Percentiles rank a stretch among this genome's conserved stretches.
Conservation (phyloP, 129 eudicot species). For the Flaveria sonorensis region DNA sequence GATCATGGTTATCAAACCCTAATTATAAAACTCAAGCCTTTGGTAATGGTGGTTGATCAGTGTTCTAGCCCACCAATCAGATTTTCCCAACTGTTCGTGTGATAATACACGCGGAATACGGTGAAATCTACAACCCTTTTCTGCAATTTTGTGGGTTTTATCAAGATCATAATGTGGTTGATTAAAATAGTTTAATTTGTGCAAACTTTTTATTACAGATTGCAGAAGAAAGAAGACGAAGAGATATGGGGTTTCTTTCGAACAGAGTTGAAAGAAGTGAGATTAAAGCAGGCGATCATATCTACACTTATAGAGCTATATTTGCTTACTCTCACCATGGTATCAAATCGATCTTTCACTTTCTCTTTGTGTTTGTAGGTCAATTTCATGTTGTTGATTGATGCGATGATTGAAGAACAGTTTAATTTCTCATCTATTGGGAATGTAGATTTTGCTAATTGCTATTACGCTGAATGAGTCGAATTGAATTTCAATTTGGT, state of each 20-base stretch:
- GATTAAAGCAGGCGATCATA: slow-evolving; percentile 89
- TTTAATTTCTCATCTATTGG: not conserved
- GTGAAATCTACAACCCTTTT: slow-evolving; percentile 20
- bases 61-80: slow-evolving; percentile 46
- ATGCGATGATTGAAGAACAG: not conserved
- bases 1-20: slow-evolving; percentile 9
- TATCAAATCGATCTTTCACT: slow-evolving; percentile 13
- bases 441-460: slow-evolving; percentile 27
- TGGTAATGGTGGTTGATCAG: slow-evolving; percentile 46
- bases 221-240: slow-evolving; percentile 13
- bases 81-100: slow-evolving; percentile 36
- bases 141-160: slow-evolving; percentile 16
- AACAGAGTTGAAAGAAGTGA: slow-evolving; percentile 82
- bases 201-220: slow-evolving; percentile 9
- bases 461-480: not conserved
- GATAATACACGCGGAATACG: slow-evolving; percentile 25
- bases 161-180: slow-evolving; percentile 22
- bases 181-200: slow-evolving; percentile 18
- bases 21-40: slow-evolving; percentile 15
- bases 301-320: slow-evolving; percentile 93
- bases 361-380: not conserved
- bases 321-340: slow-evolving; percentile 99
- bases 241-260: slow-evolving; percentile 73
- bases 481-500: slow-evolving; percentile 6
- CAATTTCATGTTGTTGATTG: slow-evolving; percentile 7